phyloP scores from a whole-genome alignment of 2,329 filamentous ascomycete species.

The Tolypocladium ovalisporum region DNA sequence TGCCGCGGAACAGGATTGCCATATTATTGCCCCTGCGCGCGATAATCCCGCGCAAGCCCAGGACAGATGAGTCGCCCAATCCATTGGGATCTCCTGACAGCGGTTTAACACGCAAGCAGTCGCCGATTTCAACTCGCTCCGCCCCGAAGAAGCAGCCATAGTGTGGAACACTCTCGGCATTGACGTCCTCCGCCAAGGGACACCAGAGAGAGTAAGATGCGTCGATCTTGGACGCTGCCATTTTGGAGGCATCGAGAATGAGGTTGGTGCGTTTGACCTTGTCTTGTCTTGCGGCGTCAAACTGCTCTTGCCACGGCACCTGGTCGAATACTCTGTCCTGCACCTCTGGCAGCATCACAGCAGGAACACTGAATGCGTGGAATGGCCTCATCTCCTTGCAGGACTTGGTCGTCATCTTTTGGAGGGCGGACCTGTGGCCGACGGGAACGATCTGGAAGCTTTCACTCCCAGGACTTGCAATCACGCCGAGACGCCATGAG shows the following conservation, averaged over 20 bases:
- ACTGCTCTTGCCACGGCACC: conserved; percentile 29
- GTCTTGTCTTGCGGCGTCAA: conserved; percentile 21
- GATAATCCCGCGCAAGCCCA: conserved; percentile 30
- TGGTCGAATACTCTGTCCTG: conserved; percentile 28
- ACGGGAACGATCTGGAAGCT: conserved; percentile 29
- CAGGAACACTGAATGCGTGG: conserved; percentile 39
- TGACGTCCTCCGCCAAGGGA: conserved; percentile 17
- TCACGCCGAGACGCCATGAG: conserved; percentile 37
- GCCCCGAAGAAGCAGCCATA: conserved; percentile 40
- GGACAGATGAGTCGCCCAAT: conserved; percentile 17
- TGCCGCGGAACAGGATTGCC: conserved; percentile 28
- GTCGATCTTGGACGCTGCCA: conserved; percentile 37
- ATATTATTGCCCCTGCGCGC: conserved; percentile 23
- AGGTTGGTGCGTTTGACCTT: conserved; percentile 28
- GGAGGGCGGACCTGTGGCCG: conserved; percentile 24
- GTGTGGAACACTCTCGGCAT: conserved; percentile 23
- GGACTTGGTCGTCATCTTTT: conserved; percentile 26
- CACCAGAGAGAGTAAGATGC: conserved; percentile 39
- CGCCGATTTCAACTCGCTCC: conserved; percentile 35
- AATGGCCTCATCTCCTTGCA: conserved; percentile 36
- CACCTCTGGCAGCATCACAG: conserved; percentile 26
- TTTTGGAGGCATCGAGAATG: conserved; percentile 38
- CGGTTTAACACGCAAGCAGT: conserved; percentile 36
- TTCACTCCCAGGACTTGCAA: conserved; percentile 19
- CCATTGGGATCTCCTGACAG: conserved; percentile 24